Conservation (phyloP, 2,329 filamentous ascomycete genomes). For the Hypoxylon sp. region DNA sequence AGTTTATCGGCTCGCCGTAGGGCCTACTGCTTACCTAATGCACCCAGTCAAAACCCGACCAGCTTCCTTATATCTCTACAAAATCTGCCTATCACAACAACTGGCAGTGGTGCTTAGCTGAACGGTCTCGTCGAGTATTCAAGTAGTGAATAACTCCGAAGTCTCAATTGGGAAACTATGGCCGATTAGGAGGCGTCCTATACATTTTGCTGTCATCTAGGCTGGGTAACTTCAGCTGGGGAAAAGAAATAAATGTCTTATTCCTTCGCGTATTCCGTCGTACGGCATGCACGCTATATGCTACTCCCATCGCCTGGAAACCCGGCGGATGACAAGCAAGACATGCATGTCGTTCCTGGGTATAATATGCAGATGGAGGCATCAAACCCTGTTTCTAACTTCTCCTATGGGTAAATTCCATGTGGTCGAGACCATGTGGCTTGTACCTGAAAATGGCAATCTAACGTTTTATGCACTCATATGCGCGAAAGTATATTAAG, state of each 20-base stretch:
- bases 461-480: conserved; percentile 3
- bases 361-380: background rate
- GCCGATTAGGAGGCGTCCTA: background rate
- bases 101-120: too few relatives aligned
- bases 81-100: too few relatives aligned
- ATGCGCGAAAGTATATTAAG: conserved; percentile 10
- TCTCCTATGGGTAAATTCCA: conserved; percentile 10
- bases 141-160: background rate
- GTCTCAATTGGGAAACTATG: conserved; percentile 1
- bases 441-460: background rate
- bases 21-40: too few relatives aligned
- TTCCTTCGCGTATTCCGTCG: conserved; percentile 11
- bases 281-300: conserved; percentile 28
- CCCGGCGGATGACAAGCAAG: conserved; percentile 6
- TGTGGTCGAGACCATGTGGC: conserved; percentile 27
- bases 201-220: background rate
- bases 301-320: conserved; percentile 19
- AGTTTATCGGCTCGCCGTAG: background rate
- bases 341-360: conserved; percentile 17
- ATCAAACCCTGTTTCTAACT: conserved; percentile 3
- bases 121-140: background rate
- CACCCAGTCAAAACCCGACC: too few relatives aligned
- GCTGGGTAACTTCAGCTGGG: conserved; percentile 10
- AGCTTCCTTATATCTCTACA: too few relatives aligned
- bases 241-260: conserved; percentile 17